Evolutionary conservation across 1,139 yeast species (phyloP).

Genomic region (Wickerhamomyces sp.): DNA sequence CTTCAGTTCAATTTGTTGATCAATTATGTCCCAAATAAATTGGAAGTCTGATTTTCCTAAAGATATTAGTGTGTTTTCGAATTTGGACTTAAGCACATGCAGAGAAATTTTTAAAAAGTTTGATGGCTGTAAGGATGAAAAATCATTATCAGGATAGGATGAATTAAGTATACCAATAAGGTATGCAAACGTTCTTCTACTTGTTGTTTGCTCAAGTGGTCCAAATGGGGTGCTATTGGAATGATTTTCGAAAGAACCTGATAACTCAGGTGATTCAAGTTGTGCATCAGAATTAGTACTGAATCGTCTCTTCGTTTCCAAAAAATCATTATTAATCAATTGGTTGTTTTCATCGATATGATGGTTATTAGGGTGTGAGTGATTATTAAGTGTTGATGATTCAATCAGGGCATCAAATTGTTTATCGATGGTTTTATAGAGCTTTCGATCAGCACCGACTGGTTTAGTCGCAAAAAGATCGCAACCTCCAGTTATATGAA

Average conservation of each 20-base stretch:
- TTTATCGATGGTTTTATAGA: conserved; percentile 82
- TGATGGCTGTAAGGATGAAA: conserved; percentile 79
- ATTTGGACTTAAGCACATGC: conserved; percentile 58
- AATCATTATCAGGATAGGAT: conserved; percentile 94
- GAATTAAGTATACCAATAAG: conserved; percentile 86
- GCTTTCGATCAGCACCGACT: conserved; percentile 81
- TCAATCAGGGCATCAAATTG: conserved; percentile 66
- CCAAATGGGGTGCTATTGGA: conserved; percentile 74
- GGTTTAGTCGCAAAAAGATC: conserved; percentile 94
- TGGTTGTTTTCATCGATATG: conserved; percentile 13
- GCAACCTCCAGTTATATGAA: conserved; percentile 87
- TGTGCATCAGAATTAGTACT: conserved; percentile 16
- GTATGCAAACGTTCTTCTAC: conserved; percentile 87
- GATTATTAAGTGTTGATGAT: conserved; percentile 25
- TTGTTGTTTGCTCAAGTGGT: conserved; percentile 76
- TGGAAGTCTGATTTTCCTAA: conserved; percentile 62
- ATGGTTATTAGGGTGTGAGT: not conserved
- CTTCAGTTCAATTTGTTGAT: conserved; percentile 75
- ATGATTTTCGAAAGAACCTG: conserved; percentile 31
- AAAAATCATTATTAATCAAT: conserved; percentile 16
- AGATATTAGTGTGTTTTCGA: conserved; percentile 76
- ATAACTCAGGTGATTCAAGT: conserved; percentile 10
- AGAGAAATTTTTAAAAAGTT: conserved; percentile 61
- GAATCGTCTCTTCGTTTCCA: conserved; percentile 23
- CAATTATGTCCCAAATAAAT: conserved; percentile 88